Base-by-base conservation (phyloP, 495 filamentous ascomycete species). In the Tuber calosporum region DNA sequence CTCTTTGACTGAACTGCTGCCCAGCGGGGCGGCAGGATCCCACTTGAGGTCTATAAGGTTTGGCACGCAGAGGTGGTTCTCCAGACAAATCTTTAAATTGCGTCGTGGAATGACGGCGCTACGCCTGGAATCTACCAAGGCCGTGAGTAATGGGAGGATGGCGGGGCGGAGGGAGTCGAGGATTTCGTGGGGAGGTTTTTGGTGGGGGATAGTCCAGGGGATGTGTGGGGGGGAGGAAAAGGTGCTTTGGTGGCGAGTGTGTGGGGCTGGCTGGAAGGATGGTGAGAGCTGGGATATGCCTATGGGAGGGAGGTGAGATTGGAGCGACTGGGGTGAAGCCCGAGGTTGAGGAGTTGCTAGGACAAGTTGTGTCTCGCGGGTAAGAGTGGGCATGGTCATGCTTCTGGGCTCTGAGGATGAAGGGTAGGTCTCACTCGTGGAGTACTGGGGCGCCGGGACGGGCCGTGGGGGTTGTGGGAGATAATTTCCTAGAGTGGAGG, bases 61-160 rank as follows among this genome's bases (percentile, higher is more conserved):
- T 62, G 53, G 53, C 26, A 34, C 13, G 53, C 53, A 62, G 7
- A 62, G 53, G 19, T 62, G 53, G 53, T 8, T 62, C 53, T 62
- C 53, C 19, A 62, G 53, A 19, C 53, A 62, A 62, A 62, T 62
- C 53, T 62, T 62, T 62, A 62, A 17, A 62, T 62, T 62, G 53
- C 53, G 53, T 62, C 53, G 53, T 62, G 53, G 53, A 26, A 62
- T 62, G 53, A 26, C 53, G 34, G 30, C 26, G 53, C 53, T 62
- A 19, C 26, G 53, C 26, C 53, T 26, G 53, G 26, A 62, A 62
- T 62, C 53, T 62, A 62, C 26, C 1, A 62, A 17, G 26, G 53
- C 53, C 26, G 53, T 62, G 7, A 62, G 30, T 26, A 62, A 62
- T 62, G 53, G 53, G 53, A 62, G 53, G 13, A 34, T 5, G 19